phyloP scores from a whole-genome alignment of 129 eudicot genomes.

The Chrysanthemum makinoi region DNA sequence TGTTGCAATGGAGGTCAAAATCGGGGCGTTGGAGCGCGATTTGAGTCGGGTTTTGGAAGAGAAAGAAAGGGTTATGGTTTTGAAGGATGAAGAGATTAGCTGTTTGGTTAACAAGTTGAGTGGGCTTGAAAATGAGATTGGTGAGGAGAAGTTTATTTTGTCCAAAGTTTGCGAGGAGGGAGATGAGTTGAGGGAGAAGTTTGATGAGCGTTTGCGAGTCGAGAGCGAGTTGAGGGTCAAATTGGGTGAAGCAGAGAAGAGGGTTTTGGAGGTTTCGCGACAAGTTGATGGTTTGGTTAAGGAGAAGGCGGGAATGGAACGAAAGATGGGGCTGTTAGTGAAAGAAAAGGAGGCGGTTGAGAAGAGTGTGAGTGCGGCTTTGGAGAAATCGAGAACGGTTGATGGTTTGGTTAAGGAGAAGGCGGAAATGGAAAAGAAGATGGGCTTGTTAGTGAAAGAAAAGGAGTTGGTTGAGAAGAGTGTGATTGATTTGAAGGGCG shows the following conservation, averaged over 20 bases:
- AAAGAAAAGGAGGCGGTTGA: conserved; percentile 35
- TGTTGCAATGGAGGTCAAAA: conserved; percentile 17
- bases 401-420: conserved; percentile 34
- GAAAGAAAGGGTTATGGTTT: conserved; percentile 32
- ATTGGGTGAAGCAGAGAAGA: conserved; percentile 36
- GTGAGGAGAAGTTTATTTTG: conserved; percentile 37
- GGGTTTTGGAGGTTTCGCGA: conserved; percentile 1
- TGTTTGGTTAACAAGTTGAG: conserved; percentile 30
- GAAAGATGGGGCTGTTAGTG: conserved; percentile 27
- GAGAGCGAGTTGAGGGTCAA: conserved; percentile 27
- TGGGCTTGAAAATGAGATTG: conserved; percentile 37
- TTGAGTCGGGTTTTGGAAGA: conserved; percentile 28
- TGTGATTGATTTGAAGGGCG: conserved; percentile 33
- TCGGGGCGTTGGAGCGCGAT: conserved; percentile 38
- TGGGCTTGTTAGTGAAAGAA: conserved; percentile 33
- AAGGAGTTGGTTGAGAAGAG: conserved; percentile 31
- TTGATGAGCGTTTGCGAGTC: conserved; percentile 32
- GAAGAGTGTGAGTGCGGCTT: conserved; percentile 15
- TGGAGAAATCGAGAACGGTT: conserved; percentile 2
- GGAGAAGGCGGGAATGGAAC: conserved; percentile 38
- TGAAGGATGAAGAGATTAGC: conserved; percentile 41
- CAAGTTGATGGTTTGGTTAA: conserved; percentile 21
- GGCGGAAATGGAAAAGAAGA: conserved; percentile 27
- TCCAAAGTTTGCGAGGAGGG: conserved; percentile 38
- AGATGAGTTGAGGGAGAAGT: conserved; percentile 42